phyloP scores from a whole-genome alignment of 2,329 filamentous ascomycete genomes.

The Colletotrichum lindemuthianum region DNA sequence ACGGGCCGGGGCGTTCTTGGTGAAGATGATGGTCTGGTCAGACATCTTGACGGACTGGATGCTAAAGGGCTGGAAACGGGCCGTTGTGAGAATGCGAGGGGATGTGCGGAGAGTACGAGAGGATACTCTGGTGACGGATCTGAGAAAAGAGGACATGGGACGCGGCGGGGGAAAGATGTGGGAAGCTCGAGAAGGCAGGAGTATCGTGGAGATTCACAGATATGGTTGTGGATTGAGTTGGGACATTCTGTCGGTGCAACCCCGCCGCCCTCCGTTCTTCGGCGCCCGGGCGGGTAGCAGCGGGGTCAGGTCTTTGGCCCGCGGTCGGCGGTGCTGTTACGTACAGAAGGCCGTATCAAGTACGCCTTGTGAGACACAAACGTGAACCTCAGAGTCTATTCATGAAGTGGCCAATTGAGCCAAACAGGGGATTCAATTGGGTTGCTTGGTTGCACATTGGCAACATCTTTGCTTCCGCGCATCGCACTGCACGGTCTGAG shows the following conservation, averaged over 20 bases:
- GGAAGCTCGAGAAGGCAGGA: not conserved
- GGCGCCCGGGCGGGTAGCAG: slow-evolving; percentile 31
- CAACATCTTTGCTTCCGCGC: no score
- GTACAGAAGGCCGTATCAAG: not conserved
- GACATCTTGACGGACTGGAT: slow-evolving; percentile 36
- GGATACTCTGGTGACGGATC: slow-evolving; percentile 34
- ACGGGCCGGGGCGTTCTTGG: slow-evolving; percentile 69
- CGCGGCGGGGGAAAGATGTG: not conserved
- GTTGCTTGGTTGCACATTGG: not conserved
- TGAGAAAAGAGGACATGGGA: slow-evolving; percentile 35
- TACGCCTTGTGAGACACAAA: not conserved
- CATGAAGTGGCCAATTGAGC: not conserved
- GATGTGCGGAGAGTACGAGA: slow-evolving; percentile 17
- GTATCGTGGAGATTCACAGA: slow-evolving; percentile 7
- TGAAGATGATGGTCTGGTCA: slow-evolving; percentile 59
- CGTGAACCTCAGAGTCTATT: not conserved
- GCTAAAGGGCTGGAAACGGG: slow-evolving; percentile 19
- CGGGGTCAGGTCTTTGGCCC: slow-evolving; percentile 2
- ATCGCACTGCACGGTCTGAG: no score
- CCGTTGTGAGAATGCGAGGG: slow-evolving; percentile 9
- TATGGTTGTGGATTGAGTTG: slow-evolving; percentile 15
- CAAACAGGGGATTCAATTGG: not conserved
- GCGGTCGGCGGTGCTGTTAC: slow-evolving; percentile 3
- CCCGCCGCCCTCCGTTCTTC: slow-evolving; percentile 36
- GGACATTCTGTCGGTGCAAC: slow-evolving; percentile 20